phyloP scores from a whole-genome alignment of 2,329 filamentous ascomycete genomes.

The Xylariaceae sp. region DNA sequence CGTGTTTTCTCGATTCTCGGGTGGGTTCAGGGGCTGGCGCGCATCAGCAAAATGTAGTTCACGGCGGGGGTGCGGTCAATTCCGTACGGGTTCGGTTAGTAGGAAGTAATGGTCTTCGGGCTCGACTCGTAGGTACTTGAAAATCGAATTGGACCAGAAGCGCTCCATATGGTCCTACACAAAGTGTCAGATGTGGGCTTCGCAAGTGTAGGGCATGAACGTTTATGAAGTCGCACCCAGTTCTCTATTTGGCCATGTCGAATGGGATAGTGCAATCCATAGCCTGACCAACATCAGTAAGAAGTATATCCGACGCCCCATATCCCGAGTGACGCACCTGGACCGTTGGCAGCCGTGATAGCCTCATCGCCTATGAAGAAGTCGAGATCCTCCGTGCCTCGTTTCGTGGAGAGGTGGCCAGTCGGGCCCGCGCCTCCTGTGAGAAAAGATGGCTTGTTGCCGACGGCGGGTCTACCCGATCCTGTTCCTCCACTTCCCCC shows the following conservation, averaged over 20 bases:
- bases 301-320: background rate
- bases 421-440: constrained; percentile 81
- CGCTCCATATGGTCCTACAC: constrained; percentile 93
- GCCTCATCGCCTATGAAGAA: constrained; percentile 99
- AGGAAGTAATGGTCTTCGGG: constrained; percentile 99
- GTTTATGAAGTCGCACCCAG: constrained; percentile 58
- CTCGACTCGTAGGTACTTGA: constrained; percentile 97
- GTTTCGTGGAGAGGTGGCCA: constrained; percentile 82
- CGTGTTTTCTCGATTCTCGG: constrained; percentile 97
- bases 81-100: constrained; percentile 87
- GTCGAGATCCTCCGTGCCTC: constrained; percentile 94
- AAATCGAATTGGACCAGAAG: constrained; percentile 99
- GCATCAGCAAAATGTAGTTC: constrained; percentile 9
- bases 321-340: constrained; percentile 53
- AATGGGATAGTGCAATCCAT: constrained; percentile 96
- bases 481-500: constrained; percentile 71
- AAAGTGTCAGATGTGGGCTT: constrained; percentile 6
- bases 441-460: constrained; percentile 92
- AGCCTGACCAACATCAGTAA: constrained; percentile 51
- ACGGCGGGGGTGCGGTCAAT: background rate
- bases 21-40: constrained; percentile 83
- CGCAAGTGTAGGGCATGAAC: background rate
- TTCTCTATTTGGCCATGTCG: constrained; percentile 98
- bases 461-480: constrained; percentile 83
- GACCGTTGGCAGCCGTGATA: constrained; percentile 74